A percentile compares a stretch with the other conserved stretches of the same genome.
Evolutionary conservation across 306 rosid genomes (phyloP).

Genomic region (Oxytropis ochrocephala): DNA sequence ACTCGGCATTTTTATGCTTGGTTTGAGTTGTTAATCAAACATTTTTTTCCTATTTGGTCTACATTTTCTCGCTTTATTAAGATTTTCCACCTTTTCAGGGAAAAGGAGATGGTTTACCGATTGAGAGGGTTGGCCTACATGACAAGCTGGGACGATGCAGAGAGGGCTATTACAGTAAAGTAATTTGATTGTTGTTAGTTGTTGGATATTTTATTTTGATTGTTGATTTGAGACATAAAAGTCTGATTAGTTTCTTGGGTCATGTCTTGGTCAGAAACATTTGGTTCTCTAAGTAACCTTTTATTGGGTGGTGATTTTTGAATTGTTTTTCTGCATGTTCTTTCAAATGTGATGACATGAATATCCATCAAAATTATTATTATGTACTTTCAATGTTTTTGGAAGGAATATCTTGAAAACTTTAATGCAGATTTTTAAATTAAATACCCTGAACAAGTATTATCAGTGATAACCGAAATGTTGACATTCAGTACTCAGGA

Average conservation of each 20-base stretch:
- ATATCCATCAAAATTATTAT: neutral
- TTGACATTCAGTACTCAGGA: neutral
- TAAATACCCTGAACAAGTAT: neutral
- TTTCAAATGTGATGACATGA: neutral
- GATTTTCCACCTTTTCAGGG: constrained; percentile 45
- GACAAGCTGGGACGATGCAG: constrained; percentile 99
- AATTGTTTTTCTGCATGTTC: neutral
- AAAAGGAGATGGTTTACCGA: constrained; percentile 57
- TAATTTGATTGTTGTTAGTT: constrained; percentile 13
- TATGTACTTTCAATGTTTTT: neutral
- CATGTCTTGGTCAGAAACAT: neutral
- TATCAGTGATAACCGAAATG: neutral
- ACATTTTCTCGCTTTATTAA: neutral
- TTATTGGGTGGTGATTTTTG: neutral
- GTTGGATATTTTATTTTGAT: neutral
- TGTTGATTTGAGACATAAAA: neutral
- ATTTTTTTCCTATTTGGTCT: neutral
- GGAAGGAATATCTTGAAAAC: constrained; percentile 1
- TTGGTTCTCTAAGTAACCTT: neutral
- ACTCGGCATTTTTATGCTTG: neutral
- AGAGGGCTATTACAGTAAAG: constrained; percentile 97
- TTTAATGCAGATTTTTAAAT: neutral
- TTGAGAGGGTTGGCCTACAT: constrained; percentile 80
- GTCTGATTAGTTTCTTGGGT: neutral
- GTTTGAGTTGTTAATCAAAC: neutral